Evolutionary conservation across 352 stramenopile genomes (phyloP), one percentile per base, ranked within the genome.

Genomic region (Phytophthora uliginosa): DNA sequence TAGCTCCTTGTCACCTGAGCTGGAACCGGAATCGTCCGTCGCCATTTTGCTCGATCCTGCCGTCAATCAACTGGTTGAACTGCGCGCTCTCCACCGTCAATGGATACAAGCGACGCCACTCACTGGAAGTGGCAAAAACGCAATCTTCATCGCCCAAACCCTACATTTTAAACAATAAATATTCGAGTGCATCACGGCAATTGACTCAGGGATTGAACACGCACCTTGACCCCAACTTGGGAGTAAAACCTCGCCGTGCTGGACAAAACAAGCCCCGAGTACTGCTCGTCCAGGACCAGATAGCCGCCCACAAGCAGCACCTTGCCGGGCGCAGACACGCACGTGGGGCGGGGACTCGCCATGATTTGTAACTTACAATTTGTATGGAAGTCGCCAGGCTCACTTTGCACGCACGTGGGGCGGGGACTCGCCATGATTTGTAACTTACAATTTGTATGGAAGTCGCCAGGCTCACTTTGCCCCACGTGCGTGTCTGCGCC

Each of bases 261-360:
- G 7, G 94, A 90, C 22, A 99, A 58, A 45, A 99, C 96, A 0
- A 99, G 76, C 0, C 97, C 97, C 7, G 83, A 63, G 78, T 98
- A 97, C 4, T 86, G 73, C 22, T 91, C 85, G 68, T 99, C 93
- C 31, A 99, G 84, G 31, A 99, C 93, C 13, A 99, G 76, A 78
- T 99, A 99, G 1, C 98, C 98, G 38, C 98, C 98, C 8, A 94
- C 97, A 50, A 99, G 76, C 38, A 99, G 83, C 56, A 99, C 93
- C 77, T 99, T 99, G n/a, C 98, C 98, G 7, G 98, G 97, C 42
- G 94, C 95, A 47, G 96, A 99, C 47, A 98, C 94, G 60, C 87
- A 72, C 52, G 50, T 73, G 36, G 71, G 22, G 18, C 40, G 34
- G 13, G 76, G 42, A 36, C 18, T 66, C 26, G 42, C 13, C 62